phyloP scores from a whole-genome alignment of 768 basidiomycete species.

The Asterophora lycoperdoides region DNA sequence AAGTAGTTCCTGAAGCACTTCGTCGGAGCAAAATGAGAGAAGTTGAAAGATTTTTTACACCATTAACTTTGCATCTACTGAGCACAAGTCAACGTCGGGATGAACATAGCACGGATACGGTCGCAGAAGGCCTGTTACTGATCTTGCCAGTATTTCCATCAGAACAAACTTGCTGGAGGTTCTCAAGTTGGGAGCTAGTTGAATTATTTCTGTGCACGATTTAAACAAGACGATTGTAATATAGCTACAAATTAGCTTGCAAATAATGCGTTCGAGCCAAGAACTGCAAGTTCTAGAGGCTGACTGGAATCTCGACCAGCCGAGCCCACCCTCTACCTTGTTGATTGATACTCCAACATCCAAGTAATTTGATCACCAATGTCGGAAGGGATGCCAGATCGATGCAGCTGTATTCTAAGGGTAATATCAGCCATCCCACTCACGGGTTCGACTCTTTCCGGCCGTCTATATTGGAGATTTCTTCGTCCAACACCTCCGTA shows the following conservation, averaged over 20 bases:
- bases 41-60: too few species aligned
- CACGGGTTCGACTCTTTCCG: conserved; percentile 13
- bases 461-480: conserved; percentile 36
- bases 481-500: conserved; percentile 60
- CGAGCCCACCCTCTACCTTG: background rate
- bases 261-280: background rate
- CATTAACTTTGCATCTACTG: too few species aligned
- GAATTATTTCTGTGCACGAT: conserved; percentile 6
- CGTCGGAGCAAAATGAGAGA: too few species aligned
- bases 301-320: background rate
- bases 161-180: background rate
- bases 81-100: too few species aligned
- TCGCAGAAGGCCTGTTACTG: background rate
- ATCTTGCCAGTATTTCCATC: conserved; percentile 1
- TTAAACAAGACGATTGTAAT: conserved; percentile 2
- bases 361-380: background rate
- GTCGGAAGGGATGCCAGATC: background rate
- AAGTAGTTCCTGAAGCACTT: background rate
- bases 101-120: background rate
- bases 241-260: background rate
- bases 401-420: background rate
- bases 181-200: background rate
- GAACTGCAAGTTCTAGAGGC: background rate
- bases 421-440: background rate
- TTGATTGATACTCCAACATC: background rate